These are phyloP conservation scores for Suillus paluster DNA, from an alignment of 768 basidiomycete species.

Conservation along the genomic window DNA sequence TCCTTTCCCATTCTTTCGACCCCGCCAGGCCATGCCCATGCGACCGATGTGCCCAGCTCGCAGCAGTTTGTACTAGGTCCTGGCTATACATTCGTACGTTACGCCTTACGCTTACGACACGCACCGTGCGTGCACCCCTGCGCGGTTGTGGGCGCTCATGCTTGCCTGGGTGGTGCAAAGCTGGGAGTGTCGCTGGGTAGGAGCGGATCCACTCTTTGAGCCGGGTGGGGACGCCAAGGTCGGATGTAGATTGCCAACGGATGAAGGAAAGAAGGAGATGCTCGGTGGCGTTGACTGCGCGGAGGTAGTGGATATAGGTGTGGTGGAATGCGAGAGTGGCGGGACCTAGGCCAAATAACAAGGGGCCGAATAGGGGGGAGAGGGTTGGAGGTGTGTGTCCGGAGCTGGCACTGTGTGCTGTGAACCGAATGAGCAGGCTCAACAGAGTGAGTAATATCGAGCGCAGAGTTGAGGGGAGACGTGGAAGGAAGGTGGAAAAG, in stretches of 20 bases:
- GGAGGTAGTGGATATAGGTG: constrained; percentile 74
- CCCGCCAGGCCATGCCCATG: constrained; percentile 46
- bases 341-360: constrained; percentile 81
- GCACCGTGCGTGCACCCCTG: constrained; percentile 76
- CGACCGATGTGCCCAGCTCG: constrained; percentile 50
- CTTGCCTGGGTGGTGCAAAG: constrained; percentile 53
- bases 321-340: constrained; percentile 55
- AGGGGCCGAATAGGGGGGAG: constrained; percentile 86
- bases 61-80: constrained; percentile 75
- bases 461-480: constrained; percentile 56
- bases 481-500: constrained; percentile 69
- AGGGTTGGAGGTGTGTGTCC: constrained; percentile 92
- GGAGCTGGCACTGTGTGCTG: constrained; percentile 81
- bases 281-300: constrained; percentile 85
- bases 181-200: constrained; percentile 81
- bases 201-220: constrained; percentile 91
- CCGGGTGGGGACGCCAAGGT: constrained; percentile 76
- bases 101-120: constrained; percentile 75
- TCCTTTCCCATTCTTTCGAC: constrained; percentile 80
- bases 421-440: constrained; percentile 79
- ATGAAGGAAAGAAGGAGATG: constrained; percentile 92
- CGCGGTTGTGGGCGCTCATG: constrained; percentile 65
- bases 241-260: constrained; percentile 60
- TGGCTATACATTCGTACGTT: constrained; percentile 88
- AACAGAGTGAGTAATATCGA: constrained; percentile 71